These are phyloP conservation scores for Plectosphaerella cucumerina DNA, from an alignment of 2,329 filamentous ascomycete species.

Conservation along the genomic window DNA sequence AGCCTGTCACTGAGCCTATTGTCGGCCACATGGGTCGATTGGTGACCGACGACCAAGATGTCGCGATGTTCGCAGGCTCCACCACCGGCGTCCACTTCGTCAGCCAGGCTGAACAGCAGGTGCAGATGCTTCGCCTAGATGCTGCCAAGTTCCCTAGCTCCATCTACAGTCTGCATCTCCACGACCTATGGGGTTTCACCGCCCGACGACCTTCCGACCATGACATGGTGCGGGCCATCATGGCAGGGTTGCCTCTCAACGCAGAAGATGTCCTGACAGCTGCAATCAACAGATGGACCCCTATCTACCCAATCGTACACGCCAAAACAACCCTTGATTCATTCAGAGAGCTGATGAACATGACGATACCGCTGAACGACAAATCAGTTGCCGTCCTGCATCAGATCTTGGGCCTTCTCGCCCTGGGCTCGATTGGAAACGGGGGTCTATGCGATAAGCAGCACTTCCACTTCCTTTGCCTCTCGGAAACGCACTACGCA, in stretches of 20 bases:
- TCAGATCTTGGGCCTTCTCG: conserved; percentile 14
- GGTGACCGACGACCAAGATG: conserved; percentile 13
- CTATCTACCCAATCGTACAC: conserved; percentile 14
- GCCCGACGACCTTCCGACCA: not conserved
- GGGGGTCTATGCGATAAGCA: conserved; percentile 3
- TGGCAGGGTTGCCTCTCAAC: conserved; percentile 10
- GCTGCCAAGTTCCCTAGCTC: conserved; percentile 15
- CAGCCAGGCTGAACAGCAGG: conserved; percentile 18
- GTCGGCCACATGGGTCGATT: conserved; percentile 21
- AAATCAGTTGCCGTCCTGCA: conserved; percentile 7
- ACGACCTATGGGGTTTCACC: conserved; percentile 13
- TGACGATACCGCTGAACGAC: not conserved
- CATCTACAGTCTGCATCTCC: conserved; percentile 16
- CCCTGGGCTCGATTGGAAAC: conserved; percentile 14
- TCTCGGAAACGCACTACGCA: conserved; percentile 15
- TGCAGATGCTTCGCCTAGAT: conserved; percentile 17
- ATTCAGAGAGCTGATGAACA: conserved; percentile 3
- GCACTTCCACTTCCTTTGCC: conserved; percentile 17
- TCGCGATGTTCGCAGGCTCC: conserved; percentile 19
- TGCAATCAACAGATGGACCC: conserved; percentile 14
- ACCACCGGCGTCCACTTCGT: conserved; percentile 22
- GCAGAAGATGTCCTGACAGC: conserved; percentile 10
- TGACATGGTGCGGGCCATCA: conserved; percentile 4
- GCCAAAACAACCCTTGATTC: conserved; percentile 13
- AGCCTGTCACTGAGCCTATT: conserved; percentile 8